These are phyloP conservation scores for Aspergillus awamori DNA, from an alignment of 2,329 filamentous ascomycete species.

Conservation along the genomic window DNA sequence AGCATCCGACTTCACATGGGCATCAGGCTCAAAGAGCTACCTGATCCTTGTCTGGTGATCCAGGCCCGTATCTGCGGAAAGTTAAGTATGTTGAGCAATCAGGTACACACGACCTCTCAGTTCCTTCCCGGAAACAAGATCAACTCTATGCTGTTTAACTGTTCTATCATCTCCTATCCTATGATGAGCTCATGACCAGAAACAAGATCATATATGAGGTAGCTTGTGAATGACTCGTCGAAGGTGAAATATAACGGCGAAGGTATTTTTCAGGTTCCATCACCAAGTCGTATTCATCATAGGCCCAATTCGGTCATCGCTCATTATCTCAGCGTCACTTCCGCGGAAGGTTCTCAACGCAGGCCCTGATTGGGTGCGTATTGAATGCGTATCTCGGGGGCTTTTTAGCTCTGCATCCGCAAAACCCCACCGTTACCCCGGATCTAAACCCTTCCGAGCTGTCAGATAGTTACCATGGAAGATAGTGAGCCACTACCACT, in stretches of 20 bases:
- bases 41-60: not conserved
- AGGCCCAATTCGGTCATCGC: not conserved
- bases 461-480: not conserved
- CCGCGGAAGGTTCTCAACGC: not conserved
- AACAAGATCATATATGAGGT: too few species aligned
- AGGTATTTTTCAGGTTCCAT: too few species aligned
- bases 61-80: not conserved
- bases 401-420: not conserved
- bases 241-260: too few species aligned
- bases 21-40: not conserved
- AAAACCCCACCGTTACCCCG: slow-evolving; percentile 3
- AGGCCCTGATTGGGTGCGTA: not conserved
- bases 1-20: not conserved
- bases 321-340: not conserved
- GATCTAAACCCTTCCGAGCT: slow-evolving; percentile 7
- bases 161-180: too few species aligned
- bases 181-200: too few species aligned
- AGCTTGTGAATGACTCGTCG: too few species aligned
- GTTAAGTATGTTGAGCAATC: too few species aligned
- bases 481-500: too few species aligned
- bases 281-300: not conserved
- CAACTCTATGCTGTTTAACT: too few species aligned
- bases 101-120: too few species aligned
- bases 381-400: not conserved
- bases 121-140: too few species aligned